A percentile compares a stretch with the other conserved stretches of the same genome.
Conservation (phyloP, 352 stramenopile genomes). For the Pythium phragmitis region DNA sequence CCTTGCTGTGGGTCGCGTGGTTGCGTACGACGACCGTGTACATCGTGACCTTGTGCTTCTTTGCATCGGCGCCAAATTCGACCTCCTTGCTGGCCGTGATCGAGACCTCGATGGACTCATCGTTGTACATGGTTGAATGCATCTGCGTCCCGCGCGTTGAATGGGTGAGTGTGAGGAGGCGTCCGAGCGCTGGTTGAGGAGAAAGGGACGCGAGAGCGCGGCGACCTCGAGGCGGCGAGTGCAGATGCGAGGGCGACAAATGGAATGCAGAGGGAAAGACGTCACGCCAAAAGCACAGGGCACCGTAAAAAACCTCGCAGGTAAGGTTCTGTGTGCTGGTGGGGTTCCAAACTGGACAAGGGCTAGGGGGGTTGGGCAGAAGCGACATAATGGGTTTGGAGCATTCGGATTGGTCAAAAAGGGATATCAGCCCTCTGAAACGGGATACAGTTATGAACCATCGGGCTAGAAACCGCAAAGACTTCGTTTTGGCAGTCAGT, state of each 20-base stretch:
- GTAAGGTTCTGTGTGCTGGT: conserved; percentile 5
- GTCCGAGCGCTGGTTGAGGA: background rate
- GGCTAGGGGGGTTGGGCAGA: conserved; percentile 8
- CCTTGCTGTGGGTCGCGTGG: conserved; percentile 65
- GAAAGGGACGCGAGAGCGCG: background rate
- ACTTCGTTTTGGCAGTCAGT: conserved; percentile 15
- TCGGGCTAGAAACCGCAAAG: conserved; percentile 4
- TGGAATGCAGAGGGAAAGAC: conserved; percentile 8
- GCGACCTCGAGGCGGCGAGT: background rate
- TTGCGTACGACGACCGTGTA: conserved; percentile 87
- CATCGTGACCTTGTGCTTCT: conserved; percentile 74
- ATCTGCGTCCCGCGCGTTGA: conserved; percentile 2
- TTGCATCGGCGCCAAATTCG: conserved; percentile 26
- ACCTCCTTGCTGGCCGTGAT: conserved; percentile 34
- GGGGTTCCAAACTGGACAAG: conserved; percentile 25
- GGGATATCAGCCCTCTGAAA: background rate
- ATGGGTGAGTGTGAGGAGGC: background rate
- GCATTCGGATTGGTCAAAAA: conserved; percentile 5
- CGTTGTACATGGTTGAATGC: conserved; percentile 27
- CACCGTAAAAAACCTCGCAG: conserved; percentile 9
- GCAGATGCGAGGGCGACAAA: conserved; percentile 1
- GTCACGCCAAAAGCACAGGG: background rate
- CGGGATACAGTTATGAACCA: conserved; percentile 1
- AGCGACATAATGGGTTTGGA: background rate
- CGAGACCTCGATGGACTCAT: conserved; percentile 29